Base-by-base conservation (phyloP, 2,329 filamentous ascomycete genomes). In the Delphinella strobiligena region DNA sequence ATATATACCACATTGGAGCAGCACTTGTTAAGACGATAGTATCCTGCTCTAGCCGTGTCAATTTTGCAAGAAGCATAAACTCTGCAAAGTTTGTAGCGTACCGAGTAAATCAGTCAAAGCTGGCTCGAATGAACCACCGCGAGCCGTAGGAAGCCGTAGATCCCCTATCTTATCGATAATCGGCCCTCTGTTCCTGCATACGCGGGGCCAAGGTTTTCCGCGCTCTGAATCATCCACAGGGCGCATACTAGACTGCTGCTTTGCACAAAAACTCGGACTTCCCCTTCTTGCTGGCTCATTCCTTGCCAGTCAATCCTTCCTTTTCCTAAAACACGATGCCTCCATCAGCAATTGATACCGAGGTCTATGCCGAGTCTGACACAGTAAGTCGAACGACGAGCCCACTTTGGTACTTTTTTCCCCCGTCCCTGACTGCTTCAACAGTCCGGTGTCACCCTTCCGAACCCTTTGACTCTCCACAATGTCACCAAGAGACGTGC, bases 401-500 rank as follows among this genome's bases (percentile, higher is more conserved):
- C n/a, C n/a, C n/a, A n/a, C n/a, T n/a, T n/a, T n/a, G n/a, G n/a
- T n/a, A n/a, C n/a, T n/a, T n/a, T n/a, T n/a, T n/a, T n/a, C n/a
- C 22, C 7, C 7, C 22, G 12, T 7, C 7, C 22, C 22, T 27
- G 22, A 27, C 22, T 12, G 22, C 22, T 27, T 27, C 22, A n/a
- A 7, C 22, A 27, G 22, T 27, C 61, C 17, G 61, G 61, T 22
- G 54, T 68, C 42, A 63, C 58, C 9, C 45, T 69, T 16, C 65
- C 67, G 2, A 59, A 66, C 39, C 64, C 67, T 19, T 64, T 86
- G 52, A 78, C 76, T 19, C 59, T 85, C 54, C 72, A 78, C 49
- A 75, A 75, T 45, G 76, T 93, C 41, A 60, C 72, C 39, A 75
- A 74, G 30, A 70, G 81, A 49, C 74, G 89, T 36, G 72, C 71